A percentile compares a stretch with the other conserved stretches of the same genome.
Evolutionary conservation across 805 yeast species (phyloP).

Genomic region (Yamadazyma olivae): DNA sequence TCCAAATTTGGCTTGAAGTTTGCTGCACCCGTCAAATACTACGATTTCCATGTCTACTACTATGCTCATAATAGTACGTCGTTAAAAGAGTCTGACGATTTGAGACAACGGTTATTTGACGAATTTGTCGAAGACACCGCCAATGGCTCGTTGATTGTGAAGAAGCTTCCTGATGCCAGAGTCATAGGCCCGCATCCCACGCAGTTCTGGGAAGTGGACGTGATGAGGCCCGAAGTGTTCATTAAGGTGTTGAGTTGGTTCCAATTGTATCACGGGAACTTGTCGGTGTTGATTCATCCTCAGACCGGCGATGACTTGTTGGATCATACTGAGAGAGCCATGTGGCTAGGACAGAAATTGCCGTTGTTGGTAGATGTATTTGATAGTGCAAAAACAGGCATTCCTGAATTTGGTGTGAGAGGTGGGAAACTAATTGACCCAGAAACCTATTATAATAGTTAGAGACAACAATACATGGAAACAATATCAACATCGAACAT

Average conservation of each 20-base stretch:
- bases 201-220: conserved; percentile 35
- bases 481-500: neutral
- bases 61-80: conserved; percentile 17
- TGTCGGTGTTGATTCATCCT: conserved; percentile 32
- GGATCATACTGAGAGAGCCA: conserved; percentile 27
- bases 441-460: conserved; percentile 12
- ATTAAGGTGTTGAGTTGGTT: conserved; percentile 27
- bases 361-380: conserved; percentile 14
- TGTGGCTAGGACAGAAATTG: conserved; percentile 27
- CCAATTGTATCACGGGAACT: conserved; percentile 25
- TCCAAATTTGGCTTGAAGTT: conserved; percentile 19
- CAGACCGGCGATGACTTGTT: conserved; percentile 27
- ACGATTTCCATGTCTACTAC: conserved; percentile 33
- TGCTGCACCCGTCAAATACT: conserved; percentile 24
- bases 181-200: conserved; percentile 31
- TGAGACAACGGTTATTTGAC: conserved; percentile 18
- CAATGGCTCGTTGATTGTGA: conserved; percentile 27
- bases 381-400: conserved; percentile 8
- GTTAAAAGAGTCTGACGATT: conserved; percentile 17
- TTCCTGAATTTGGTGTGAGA: conserved; percentile 27
- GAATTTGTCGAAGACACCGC: conserved; percentile 22
- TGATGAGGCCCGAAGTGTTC: conserved; percentile 27
- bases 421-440: conserved; percentile 15
- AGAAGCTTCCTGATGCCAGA: conserved; percentile 21
- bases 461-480: neutral